phyloP scores from a whole-genome alignment of 495 filamentous ascomycete genomes.

The Penicillium pancosmium region DNA sequence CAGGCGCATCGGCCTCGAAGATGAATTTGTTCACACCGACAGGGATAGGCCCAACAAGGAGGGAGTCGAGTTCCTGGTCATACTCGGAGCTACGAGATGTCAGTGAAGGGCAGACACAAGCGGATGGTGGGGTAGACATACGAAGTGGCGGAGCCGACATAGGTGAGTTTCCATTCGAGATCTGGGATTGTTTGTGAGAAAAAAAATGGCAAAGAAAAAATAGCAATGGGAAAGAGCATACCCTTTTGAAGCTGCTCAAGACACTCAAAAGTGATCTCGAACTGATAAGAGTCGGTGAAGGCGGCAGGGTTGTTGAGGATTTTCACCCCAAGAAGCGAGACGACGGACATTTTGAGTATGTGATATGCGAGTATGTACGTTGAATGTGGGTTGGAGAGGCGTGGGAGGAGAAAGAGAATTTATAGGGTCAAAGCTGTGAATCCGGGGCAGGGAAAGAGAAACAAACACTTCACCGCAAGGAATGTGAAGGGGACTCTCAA shows the following conservation, averaged over 20 bases:
- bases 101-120: slow-evolving; percentile 22
- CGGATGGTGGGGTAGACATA: slow-evolving; percentile 49
- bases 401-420: slow-evolving; percentile 62
- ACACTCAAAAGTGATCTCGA: slow-evolving; percentile 99
- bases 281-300: slow-evolving; percentile 86
- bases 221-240: slow-evolving; percentile 31
- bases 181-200: slow-evolving; percentile 54
- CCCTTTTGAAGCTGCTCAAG: slow-evolving; percentile 91
- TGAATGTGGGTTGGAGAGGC: slow-evolving; percentile 12
- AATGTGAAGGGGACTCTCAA: slow-evolving; percentile 25
- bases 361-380: slow-evolving; percentile 22
- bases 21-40: slow-evolving; percentile 98
- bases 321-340: slow-evolving; percentile 91
- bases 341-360: slow-evolving; percentile 80
- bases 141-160: slow-evolving; percentile 97
- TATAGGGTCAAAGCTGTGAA: slow-evolving; percentile 63
- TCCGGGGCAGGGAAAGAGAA: slow-evolving; percentile 20
- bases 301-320: slow-evolving; percentile 94
- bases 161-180: slow-evolving; percentile 98
- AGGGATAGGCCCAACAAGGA: slow-evolving; percentile 94
- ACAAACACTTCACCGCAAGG: slow-evolving; percentile 32
- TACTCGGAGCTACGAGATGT: slow-evolving; percentile 72
- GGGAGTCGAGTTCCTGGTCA: slow-evolving; percentile 95
- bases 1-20: slow-evolving; percentile 92
- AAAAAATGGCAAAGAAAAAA: not conserved